Percentiles rank a stretch among this genome's conserved stretches.
Conservation (phyloP, 169 alveolate species). For the Plasmodium blacklocki region DNA sequence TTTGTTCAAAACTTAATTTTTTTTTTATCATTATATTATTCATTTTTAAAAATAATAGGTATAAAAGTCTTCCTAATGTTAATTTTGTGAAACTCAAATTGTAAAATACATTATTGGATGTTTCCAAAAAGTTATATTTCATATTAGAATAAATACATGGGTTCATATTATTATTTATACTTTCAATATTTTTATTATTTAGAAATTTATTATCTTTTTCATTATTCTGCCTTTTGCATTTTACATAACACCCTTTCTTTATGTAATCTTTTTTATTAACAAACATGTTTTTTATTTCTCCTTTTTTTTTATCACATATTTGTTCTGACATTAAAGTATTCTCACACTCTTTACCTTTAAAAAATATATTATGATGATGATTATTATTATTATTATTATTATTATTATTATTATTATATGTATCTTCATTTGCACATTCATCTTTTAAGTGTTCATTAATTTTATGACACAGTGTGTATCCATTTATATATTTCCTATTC, state of each 20-base stretch:
- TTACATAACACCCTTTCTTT: background rate
- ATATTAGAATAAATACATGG: background rate
- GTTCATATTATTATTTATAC: background rate
- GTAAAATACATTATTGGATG: background rate
- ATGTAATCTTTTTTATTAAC: background rate
- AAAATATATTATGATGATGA: too few relatives aligned
- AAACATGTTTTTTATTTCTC: too few relatives aligned
- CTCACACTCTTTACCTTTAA: too few relatives aligned
- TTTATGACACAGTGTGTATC: too few relatives aligned
- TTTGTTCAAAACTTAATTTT: conserved; percentile 35
- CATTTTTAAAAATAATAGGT: conserved; percentile 45
- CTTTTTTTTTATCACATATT: too few relatives aligned
- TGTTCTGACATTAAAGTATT: too few relatives aligned
- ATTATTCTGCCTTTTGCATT: background rate
- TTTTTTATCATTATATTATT: conserved; percentile 32
- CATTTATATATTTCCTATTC: too few relatives aligned
- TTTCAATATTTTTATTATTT: background rate
- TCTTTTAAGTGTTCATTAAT: too few relatives aligned
- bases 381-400: too few relatives aligned
- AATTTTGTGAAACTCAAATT: conserved; percentile 25
- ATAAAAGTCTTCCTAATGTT: conserved; percentile 39
- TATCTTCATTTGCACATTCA: too few relatives aligned
- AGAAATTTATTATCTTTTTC: background rate
- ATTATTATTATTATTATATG: too few relatives aligned
- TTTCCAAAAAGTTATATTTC: background rate